Percentiles rank a stretch among this genome's conserved stretches.
These are phyloP conservation scores for Loxodes magnus DNA, from an alignment of 73 alveolate genomes.

Conservation along the genomic window DNA sequence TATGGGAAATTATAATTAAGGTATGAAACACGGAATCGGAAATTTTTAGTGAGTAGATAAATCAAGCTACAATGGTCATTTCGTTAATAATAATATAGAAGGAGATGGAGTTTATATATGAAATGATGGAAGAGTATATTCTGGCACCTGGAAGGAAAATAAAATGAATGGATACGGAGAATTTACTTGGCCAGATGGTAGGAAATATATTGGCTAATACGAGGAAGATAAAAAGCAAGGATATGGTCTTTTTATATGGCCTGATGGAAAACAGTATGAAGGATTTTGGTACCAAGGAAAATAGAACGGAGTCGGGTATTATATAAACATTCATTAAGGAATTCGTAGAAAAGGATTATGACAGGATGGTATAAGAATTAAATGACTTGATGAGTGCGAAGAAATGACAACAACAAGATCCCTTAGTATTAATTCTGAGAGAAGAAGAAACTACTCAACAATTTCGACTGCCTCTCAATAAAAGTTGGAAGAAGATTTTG, in stretches of 20 bases:
- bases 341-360: too few species aligned
- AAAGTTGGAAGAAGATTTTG: too few species aligned
- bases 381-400: too few species aligned
- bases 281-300: slow-evolving; percentile 40
- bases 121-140: slow-evolving; percentile 45
- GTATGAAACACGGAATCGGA: slow-evolving; percentile 28
- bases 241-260: slow-evolving; percentile 43
- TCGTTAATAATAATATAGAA: slow-evolving; percentile 32
- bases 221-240: slow-evolving; percentile 50
- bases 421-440: too few species aligned
- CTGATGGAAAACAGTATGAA: slow-evolving; percentile 41
- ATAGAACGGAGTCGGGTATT: slow-evolving; percentile 33
- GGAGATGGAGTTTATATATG: slow-evolving; percentile 54
- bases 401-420: too few species aligned
- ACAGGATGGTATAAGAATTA: too few species aligned
- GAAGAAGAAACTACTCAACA: too few species aligned
- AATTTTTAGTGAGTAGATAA: slow-evolving; percentile 25
- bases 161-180: slow-evolving; percentile 61
- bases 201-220: slow-evolving; percentile 49
- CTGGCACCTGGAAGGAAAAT: slow-evolving; percentile 42
- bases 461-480: too few species aligned
- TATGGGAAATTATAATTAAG: background rate
- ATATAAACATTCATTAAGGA: too few species aligned
- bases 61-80: slow-evolving; percentile 32
- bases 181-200: slow-evolving; percentile 62